These are phyloP conservation scores for Pseudohalonectria lignicola DNA, from an alignment of 2,329 filamentous ascomycete species.

Conservation along the genomic window DNA sequence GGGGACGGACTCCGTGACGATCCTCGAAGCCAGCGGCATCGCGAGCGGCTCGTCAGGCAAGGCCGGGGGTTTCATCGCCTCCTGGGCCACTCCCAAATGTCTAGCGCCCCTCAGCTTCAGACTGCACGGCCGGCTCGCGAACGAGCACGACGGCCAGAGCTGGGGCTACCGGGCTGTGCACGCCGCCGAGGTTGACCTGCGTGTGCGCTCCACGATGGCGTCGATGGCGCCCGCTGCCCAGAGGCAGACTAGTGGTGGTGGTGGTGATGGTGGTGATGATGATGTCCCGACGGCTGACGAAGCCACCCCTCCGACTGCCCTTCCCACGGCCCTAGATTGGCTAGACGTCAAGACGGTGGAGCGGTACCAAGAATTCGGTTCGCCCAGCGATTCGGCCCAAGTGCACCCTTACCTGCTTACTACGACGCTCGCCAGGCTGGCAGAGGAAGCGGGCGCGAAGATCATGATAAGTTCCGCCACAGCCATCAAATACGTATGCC, in stretches of 20 bases:
- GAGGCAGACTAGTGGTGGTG: background rate
- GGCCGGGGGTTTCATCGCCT: conserved; percentile 77
- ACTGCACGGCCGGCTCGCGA: conserved; percentile 74
- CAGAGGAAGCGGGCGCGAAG: conserved; percentile 55
- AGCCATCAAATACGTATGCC: conserved; percentile 44
- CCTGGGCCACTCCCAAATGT: conserved; percentile 84
- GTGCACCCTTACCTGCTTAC: conserved; percentile 92
- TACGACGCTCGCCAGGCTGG: conserved; percentile 67
- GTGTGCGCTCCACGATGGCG: background rate
- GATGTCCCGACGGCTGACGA: background rate
- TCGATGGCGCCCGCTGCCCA: no score
- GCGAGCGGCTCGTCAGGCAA: conserved; percentile 89
- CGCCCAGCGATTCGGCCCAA: conserved; percentile 68
- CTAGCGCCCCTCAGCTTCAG: conserved; percentile 80
- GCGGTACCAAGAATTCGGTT: conserved; percentile 73
- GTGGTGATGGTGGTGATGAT: background rate
- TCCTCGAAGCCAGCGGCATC: conserved; percentile 77
- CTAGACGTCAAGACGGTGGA: conserved; percentile 52
- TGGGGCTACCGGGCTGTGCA: conserved; percentile 72
- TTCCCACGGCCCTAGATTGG: conserved; percentile 80
- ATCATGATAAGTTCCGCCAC: conserved; percentile 61
- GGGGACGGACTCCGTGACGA: conserved; percentile 62
- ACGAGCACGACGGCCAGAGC: conserved; percentile 61
- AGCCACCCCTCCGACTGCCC: conserved; percentile 19
- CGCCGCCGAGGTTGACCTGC: conserved; percentile 6